Evolutionary conservation across 768 basidiomycete genomes (phyloP).

Genomic region (Galerina sulciceps): DNA sequence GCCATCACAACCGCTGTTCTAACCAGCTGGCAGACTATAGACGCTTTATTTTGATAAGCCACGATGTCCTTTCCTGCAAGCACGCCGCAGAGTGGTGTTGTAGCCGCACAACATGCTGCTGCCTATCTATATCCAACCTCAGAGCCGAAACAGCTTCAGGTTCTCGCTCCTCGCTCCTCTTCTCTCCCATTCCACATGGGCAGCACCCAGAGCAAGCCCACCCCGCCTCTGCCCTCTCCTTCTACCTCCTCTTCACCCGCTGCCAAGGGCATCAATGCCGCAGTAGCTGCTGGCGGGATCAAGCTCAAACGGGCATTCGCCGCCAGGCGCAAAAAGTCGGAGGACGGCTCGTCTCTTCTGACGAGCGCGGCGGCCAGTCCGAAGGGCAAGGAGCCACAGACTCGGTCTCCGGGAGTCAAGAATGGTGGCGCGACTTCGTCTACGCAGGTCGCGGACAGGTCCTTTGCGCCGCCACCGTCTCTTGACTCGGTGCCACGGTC

Average conservation of each 20-base stretch:
- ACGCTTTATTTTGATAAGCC: background rate
- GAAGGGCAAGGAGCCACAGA: conserved; percentile 12
- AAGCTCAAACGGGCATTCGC: conserved; percentile 65
- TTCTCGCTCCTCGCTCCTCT: conserved; percentile 25
- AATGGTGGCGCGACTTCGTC: background rate
- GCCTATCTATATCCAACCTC: conserved; percentile 9
- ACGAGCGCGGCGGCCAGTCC: background rate
- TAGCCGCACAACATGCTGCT: background rate
- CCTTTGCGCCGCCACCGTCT: background rate
- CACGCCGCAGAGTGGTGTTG: background rate
- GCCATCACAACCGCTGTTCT: too few species aligned
- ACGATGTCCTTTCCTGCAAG: conserved; percentile 3
- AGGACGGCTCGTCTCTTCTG: conserved; percentile 41
- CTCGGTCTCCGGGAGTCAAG: conserved; percentile 9
- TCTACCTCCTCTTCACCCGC: conserved; percentile 25
- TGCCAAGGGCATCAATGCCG: conserved; percentile 38
- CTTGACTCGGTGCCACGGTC: background rate
- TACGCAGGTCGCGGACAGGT: conserved; percentile 8
- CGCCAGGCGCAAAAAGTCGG: conserved; percentile 59
- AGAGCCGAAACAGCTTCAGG: conserved; percentile 8
- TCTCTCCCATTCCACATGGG: conserved; percentile 33
- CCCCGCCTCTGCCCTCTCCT: conserved; percentile 23
- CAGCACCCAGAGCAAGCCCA: conserved; percentile 26
- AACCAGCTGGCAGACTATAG: too few species aligned
- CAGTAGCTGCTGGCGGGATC: conserved; percentile 46